Evolutionary conservation across 2,329 filamentous ascomycete species (phyloP).

Genomic region (Aspergillus fumigatus): DNA sequence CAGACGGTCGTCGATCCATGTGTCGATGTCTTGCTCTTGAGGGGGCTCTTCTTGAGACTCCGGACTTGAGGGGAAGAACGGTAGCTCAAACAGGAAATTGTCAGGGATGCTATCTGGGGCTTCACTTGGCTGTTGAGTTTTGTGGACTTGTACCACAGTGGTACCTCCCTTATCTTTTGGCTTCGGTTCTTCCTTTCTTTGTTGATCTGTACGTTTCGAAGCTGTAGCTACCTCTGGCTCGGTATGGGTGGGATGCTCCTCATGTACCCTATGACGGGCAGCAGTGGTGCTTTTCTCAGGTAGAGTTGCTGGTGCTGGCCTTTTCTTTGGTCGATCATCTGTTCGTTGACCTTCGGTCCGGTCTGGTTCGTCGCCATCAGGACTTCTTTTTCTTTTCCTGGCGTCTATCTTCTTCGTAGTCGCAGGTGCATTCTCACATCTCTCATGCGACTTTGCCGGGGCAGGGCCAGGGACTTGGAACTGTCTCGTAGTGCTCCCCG

Average conservation of each 20-base stretch:
- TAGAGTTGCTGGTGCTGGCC: slow-evolving; percentile 2
- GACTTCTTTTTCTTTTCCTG: slow-evolving; percentile 21
- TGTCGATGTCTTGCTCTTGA: slow-evolving; percentile 26
- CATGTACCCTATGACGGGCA: background rate
- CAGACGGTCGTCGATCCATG: slow-evolving; percentile 37
- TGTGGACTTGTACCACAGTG: background rate
- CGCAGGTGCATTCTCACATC: background rate
- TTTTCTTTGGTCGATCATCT: slow-evolving; percentile 7
- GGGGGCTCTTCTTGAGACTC: slow-evolving; percentile 15
- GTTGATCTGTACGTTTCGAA: background rate
- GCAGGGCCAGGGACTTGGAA: slow-evolving; percentile 1
- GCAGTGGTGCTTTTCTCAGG: background rate
- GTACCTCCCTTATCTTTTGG: background rate
- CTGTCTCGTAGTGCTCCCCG: slow-evolving; percentile 4
- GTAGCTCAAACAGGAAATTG: slow-evolving; percentile 26
- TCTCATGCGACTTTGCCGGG: slow-evolving; percentile 4
- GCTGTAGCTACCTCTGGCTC: background rate
- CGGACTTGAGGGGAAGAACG: slow-evolving; percentile 24
- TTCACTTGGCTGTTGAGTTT: background rate
- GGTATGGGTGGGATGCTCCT: background rate
- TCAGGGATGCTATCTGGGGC: slow-evolving; percentile 14
- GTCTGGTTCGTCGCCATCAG: slow-evolving; percentile 1
- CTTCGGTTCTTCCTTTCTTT: background rate
- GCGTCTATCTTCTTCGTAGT: background rate
- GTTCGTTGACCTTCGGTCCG: background rate